phyloP scores from a whole-genome alignment of 1,139 yeast genomes.

The Candida buenavistaensis region DNA sequence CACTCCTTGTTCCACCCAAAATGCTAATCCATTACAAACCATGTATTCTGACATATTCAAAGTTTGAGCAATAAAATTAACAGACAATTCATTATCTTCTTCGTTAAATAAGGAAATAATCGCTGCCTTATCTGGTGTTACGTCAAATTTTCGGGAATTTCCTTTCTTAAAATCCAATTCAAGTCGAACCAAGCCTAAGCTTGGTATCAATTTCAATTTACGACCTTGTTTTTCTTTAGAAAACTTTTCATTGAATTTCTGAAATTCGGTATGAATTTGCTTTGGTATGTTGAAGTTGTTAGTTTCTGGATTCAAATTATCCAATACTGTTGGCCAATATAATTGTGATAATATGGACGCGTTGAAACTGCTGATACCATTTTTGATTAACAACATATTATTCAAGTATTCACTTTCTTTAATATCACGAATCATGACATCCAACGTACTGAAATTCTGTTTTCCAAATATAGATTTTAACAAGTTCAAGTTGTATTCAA shows the following conservation, averaged over 20 bases:
- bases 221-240: conserved; percentile 54
- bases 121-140: conserved; percentile 70
- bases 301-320: conserved; percentile 27
- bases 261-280: conserved; percentile 35
- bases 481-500: conserved; percentile 46
- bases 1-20: conserved; percentile 59
- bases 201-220: conserved; percentile 55
- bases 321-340: conserved; percentile 53
- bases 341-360: conserved; percentile 44
- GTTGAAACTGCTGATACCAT: conserved; percentile 19
- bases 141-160: conserved; percentile 40
- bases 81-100: conserved; percentile 23
- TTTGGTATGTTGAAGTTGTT: conserved; percentile 49
- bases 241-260: conserved; percentile 44
- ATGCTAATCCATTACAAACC: conserved; percentile 43
- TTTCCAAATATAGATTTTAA: conserved; percentile 70
- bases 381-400: not conserved
- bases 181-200: conserved; percentile 63
- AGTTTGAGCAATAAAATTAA: conserved; percentile 23
- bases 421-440: conserved; percentile 84
- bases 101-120: conserved; percentile 57
- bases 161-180: conserved; percentile 53
- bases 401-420: conserved; percentile 41
- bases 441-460: conserved; percentile 63
- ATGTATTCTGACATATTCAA: conserved; percentile 40